Base-by-base conservation (phyloP, 805 yeast genomes). In the Cyberlindnera xylosilytica region DNA sequence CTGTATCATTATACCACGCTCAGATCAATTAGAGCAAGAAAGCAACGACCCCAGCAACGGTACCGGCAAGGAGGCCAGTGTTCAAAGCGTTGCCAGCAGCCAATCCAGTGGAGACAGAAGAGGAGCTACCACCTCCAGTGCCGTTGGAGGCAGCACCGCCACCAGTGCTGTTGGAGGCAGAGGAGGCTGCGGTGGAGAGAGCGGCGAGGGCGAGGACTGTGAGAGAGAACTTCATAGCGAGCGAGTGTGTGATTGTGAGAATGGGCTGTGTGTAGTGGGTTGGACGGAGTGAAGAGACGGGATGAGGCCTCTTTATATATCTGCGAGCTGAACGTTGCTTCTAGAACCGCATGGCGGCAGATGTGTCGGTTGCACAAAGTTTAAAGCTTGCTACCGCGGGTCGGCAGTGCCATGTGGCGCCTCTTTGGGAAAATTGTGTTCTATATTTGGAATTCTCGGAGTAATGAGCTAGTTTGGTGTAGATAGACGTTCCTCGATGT, bases 1-100 rank as follows among this genome's bases (percentile, higher is more conserved):
- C n/a, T n/a, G n/a, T n/a, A n/a, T n/a, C n/a, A n/a, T n/a, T n/a
- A n/a, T n/a, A n/a, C n/a, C n/a, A n/a, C n/a, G n/a, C n/a, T n/a
- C n/a, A n/a, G n/a, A n/a, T n/a, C n/a, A n/a, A 18, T 45, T 34
- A 53, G 16, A 56, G 35, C 41, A 54, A 33, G 16, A 54, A 38
- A 19, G 58, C 60, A 47, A 44, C 52, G 27, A 42, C 42, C 34
- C 47, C 56, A 38, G 53, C 58, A 41, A 38, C 51, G 38, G 42
- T 56, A 38, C 44, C 51, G 22, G 52, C 44, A 29, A 47, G 19
- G n/a, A 49, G 23, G 39, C 54, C 51, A 26, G 51, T 47, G 34
- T 30, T 44, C 34, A 50, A 13, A 15, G 29, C 32, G 38, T 40
- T 41, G 11, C 36, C 43, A 27, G 46, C 42, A 23, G 55, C 60